These are phyloP conservation scores for Pseudogymnoascus sp. DNA, from an alignment of 2,329 filamentous ascomycete genomes.

Conservation along the genomic window DNA sequence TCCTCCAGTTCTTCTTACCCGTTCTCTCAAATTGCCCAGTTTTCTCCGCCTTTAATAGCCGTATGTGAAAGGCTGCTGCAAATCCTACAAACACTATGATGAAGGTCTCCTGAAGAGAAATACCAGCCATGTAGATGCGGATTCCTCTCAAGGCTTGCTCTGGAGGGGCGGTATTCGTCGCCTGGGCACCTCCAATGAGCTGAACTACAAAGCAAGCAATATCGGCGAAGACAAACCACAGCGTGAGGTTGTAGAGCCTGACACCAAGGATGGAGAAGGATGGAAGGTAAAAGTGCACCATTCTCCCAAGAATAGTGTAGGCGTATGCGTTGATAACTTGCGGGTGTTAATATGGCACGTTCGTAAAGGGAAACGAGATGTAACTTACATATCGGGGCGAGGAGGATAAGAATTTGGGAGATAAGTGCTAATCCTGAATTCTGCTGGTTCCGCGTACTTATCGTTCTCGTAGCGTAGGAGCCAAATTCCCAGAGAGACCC, in stretches of 20 bases:
- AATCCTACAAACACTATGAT: background rate
- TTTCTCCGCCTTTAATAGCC: constrained; percentile 15
- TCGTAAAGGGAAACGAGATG: background rate
- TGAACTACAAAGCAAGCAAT: constrained; percentile 38
- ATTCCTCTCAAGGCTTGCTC: constrained; percentile 21
- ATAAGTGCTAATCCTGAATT: constrained; percentile 23
- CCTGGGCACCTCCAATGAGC: constrained; percentile 30
- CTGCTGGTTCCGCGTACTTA: constrained; percentile 32
- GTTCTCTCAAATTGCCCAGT: constrained; percentile 15
- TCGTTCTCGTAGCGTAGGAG: constrained; percentile 32
- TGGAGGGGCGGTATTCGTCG: constrained; percentile 21
- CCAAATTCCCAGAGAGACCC: constrained; percentile 34
- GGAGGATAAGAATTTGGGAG: constrained; percentile 32
- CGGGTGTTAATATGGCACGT: background rate
- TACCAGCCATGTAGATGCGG: constrained; percentile 6
- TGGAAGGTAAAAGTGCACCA: constrained; percentile 26
- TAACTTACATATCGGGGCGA: constrained; percentile 16
- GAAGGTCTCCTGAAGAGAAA: background rate
- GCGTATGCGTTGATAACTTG: constrained; percentile 23
- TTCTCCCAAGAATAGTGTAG: constrained; percentile 23
- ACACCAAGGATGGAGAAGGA: constrained; percentile 28
- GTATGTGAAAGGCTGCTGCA: constrained; percentile 31
- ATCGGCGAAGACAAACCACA: constrained; percentile 37
- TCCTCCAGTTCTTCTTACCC: constrained; percentile 19
- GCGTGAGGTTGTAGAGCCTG: constrained; percentile 30